These are phyloP conservation scores for Aspergillus alliaceus DNA, from an alignment of 2,329 filamentous ascomycete species.

Conservation along the genomic window DNA sequence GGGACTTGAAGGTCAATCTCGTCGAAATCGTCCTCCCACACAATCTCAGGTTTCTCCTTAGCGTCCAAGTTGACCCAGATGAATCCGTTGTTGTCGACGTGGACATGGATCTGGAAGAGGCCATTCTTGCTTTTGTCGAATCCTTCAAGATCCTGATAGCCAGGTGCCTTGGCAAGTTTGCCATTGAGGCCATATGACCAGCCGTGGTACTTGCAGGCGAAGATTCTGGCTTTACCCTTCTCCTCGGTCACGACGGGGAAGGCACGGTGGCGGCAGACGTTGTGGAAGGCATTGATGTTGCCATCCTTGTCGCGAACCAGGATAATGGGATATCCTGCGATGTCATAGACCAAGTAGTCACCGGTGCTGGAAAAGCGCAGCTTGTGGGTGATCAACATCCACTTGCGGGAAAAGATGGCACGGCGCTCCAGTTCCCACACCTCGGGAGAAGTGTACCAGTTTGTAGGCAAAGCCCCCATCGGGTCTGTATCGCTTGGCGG, in stretches of 20 bases:
- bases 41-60: constrained; percentile 45
- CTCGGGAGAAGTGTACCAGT: constrained; percentile 48
- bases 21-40: constrained; percentile 55
- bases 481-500: constrained; percentile 26
- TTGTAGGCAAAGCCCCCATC: constrained; percentile 49
- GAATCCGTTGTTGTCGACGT: constrained; percentile 56
- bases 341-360: constrained; percentile 57
- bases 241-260: constrained; percentile 56
- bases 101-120: constrained; percentile 55
- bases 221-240: constrained; percentile 51
- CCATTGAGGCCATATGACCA: constrained; percentile 61
- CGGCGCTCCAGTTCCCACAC: constrained; percentile 59
- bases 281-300: constrained; percentile 60
- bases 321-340: constrained; percentile 59
- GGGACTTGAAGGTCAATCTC: constrained; percentile 49
- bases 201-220: constrained; percentile 61
- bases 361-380: constrained; percentile 52
- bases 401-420: constrained; percentile 59
- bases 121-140: constrained; percentile 58
- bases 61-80: constrained; percentile 60
- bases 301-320: constrained; percentile 52
- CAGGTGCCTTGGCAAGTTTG: constrained; percentile 59
- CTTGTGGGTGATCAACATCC: constrained; percentile 42
- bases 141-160: constrained; percentile 55
- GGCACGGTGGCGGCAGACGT: constrained; percentile 60